A percentile compares a stretch with the other conserved stretches of the same genome.
Conservation (phyloP, 2,329 filamentous ascomycete genomes). For the Fusarium miscanthi region DNA sequence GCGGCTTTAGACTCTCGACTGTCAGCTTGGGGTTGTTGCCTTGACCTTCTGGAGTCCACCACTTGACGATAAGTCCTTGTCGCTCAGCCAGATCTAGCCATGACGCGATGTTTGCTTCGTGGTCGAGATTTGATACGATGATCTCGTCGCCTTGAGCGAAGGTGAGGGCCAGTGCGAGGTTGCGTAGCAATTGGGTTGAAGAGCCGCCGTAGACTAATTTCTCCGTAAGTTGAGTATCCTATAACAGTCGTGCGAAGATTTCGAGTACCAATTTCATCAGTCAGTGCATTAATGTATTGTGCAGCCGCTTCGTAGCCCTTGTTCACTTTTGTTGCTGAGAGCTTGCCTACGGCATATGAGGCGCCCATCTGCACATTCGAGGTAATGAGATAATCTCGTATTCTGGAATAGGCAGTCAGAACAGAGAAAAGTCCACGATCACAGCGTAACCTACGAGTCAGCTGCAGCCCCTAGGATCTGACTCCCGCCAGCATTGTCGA, state of each 20-base stretch:
- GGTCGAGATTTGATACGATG: conserved; percentile 77
- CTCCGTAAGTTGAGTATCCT: rapidly evolving
- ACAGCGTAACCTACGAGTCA: conserved; percentile 2
- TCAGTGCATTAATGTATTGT: conserved; percentile 74
- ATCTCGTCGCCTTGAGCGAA: conserved; percentile 72
- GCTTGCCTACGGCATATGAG: conserved; percentile 70
- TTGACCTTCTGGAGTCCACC: conserved; percentile 6
- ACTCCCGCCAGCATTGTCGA: conserved; percentile 83
- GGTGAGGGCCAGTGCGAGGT: conserved; percentile 67
- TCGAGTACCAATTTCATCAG: conserved; percentile 70
- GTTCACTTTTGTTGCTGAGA: conserved; percentile 60
- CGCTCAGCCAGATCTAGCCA: conserved; percentile 76
- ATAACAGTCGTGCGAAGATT: rapidly evolving
- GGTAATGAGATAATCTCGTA: conserved; percentile 72
- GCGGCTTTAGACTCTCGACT: conserved; percentile 63
- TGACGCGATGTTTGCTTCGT: conserved; percentile 80
- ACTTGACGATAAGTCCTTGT: conserved; percentile 57
- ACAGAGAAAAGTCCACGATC: conserved; percentile 48
- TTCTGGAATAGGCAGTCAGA: conserved; percentile 56
- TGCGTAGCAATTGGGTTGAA: conserved; percentile 81
- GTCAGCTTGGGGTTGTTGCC: conserved; percentile 65
- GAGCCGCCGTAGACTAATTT: conserved; percentile 68
- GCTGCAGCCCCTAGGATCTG: conserved; percentile 72
- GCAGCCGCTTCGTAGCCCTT: conserved; percentile 73
- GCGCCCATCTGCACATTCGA: conserved; percentile 83